Conservation (phyloP, 805 yeast genomes). For the Komagataella ulmi region DNA sequence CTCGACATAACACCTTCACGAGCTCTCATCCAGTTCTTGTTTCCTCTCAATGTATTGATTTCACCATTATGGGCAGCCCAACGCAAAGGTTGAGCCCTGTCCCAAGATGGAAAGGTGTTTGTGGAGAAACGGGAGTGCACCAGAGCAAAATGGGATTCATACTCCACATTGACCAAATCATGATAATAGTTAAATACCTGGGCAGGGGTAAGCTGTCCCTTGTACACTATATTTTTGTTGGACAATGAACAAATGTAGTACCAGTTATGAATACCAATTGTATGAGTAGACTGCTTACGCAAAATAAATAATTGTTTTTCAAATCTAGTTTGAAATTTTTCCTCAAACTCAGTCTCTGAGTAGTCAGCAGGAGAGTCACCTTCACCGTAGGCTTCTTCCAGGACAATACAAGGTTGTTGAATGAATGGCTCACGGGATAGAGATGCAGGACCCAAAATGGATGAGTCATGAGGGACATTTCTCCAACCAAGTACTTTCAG, state of each 20-base stretch:
- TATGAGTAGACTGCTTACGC: constrained; percentile 80
- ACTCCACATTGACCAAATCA: constrained; percentile 83
- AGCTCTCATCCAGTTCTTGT: constrained; percentile 98
- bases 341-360: constrained; percentile 39
- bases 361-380: constrained; percentile 21
- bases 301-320: constrained; percentile 76
- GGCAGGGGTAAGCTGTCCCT: constrained; percentile 94
- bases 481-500: constrained; percentile 90
- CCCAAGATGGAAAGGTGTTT: constrained; percentile 99
- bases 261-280: constrained; percentile 94
- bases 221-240: constrained; percentile 83
- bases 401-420: constrained; percentile 85
- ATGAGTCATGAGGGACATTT: constrained; percentile 86
- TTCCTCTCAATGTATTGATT: constrained; percentile 92
- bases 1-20: constrained; percentile 96
- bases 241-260: constrained; percentile 91
- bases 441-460: constrained; percentile 90
- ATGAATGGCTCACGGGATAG: constrained; percentile 84
- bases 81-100: constrained; percentile 95
- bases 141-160: constrained; percentile 88
- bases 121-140: constrained; percentile 97
- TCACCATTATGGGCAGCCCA: constrained; percentile 99
- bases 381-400: constrained; percentile 33
- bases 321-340: constrained; percentile 46
- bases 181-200: constrained; percentile 93